Evolutionary conservation across 2,329 filamentous ascomycete genomes (phyloP).

Genomic region (Endothia cerciana): DNA sequence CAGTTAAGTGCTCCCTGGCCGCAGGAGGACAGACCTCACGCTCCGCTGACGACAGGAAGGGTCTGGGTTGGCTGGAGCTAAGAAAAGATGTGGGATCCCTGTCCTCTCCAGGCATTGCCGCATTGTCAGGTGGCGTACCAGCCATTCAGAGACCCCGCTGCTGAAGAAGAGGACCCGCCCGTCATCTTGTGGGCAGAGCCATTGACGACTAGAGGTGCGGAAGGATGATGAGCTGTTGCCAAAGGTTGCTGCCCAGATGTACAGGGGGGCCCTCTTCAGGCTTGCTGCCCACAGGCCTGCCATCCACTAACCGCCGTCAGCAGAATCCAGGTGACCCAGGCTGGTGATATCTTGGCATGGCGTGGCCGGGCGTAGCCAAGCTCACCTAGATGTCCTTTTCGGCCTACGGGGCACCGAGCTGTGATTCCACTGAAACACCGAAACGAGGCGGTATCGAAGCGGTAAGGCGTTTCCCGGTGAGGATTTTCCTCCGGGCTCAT

Average conservation of each 20-base stretch:
- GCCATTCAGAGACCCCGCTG: neutral
- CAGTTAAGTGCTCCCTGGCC: neutral
- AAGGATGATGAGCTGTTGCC: neutral
- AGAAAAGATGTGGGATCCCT: conserved; percentile 9
- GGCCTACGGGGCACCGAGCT: neutral
- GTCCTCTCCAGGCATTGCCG: conserved; percentile 6
- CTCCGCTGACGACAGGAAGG: neutral
- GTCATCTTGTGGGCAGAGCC: conserved; percentile 4
- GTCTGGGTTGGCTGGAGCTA: conserved; percentile 1
- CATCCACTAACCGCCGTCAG: neutral
- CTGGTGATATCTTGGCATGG: neutral
- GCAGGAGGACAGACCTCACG: neutral
- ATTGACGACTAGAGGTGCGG: conserved; percentile 3
- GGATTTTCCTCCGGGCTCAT: neutral
- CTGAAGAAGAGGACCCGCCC: neutral
- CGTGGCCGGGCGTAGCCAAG: neutral
- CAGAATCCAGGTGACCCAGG: neutral
- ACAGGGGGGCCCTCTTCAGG: neutral
- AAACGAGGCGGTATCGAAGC: neutral
- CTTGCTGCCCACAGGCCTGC: conserved; percentile 1
- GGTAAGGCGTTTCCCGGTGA: neutral
- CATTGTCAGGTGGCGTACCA: neutral
- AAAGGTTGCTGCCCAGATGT: neutral
- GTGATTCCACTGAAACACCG: neutral
- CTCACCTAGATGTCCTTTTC: neutral